Base-by-base conservation (phyloP, 2,329 filamentous ascomycete species). In the Zymoseptoria pseudotritici region DNA sequence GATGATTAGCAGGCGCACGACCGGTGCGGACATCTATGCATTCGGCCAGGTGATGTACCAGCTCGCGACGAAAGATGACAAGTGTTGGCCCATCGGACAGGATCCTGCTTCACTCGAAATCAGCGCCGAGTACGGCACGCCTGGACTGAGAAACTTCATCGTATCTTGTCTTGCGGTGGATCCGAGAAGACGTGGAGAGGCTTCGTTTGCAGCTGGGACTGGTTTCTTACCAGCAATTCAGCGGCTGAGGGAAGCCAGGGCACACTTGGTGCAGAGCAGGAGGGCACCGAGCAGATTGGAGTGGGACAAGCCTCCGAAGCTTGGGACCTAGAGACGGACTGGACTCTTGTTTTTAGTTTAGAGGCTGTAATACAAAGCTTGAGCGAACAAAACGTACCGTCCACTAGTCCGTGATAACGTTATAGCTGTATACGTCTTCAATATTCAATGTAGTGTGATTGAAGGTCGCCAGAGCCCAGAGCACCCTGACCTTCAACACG, bases 21-120 rank as follows among this genome's bases (percentile, higher is more conserved):
- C 58, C 1, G 62, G 61, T 0, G 22, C 56, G 0, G 65, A 67
- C 46, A 58, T 67, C 19, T 68, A 63, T 31, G 55, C 56, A 24
- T 58, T 68, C 26, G 66, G 65, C 10, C 61, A 65, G 20, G 60
- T 64, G n/a, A 59, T 66, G n/a, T 61, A 61, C 49, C 53, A 53
- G 55, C 54, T 65, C 22, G 61, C 59, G 3, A 50, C 51, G 3
- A 58, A 36, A 22, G 57, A 60, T 9, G 36, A 8, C 3, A 21
- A 46, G 8, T 53, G 54, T 2, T 29, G 54, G 3, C 22, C 46
- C 26, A 63, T 61, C 24, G 61, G 63, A 1, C 36, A 50, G 13
- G 53, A 62, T 11, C 59, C 63, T 13, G 10, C 13, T 9, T 50
- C 31, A 1, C 2, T 65, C 10, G 9, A 46, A 13, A 59, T 63